Evolutionary conservation across 1,284 basidiomycete species (phyloP), one percentile per base, ranked within the genome.

Genomic region (Mrakiaceae sp.): DNA sequence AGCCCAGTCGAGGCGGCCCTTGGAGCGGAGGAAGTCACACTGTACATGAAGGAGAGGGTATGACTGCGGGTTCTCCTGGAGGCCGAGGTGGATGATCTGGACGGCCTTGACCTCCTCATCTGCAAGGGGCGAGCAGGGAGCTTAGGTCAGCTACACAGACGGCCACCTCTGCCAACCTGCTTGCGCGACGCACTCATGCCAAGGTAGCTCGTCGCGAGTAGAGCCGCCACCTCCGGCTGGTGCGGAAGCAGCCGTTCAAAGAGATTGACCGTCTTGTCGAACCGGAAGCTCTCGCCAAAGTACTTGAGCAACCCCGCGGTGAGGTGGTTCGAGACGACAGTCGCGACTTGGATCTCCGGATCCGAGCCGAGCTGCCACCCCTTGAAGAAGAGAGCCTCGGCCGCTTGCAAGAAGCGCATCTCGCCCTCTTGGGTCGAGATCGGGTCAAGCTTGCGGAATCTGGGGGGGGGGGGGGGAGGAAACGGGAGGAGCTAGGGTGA

Each of bases 281-380:
- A 92, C 61, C 95, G 81, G 63, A 87, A 91, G 66, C 89, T 86
- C 71, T 95, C 90, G 10, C 93, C 90, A 74, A 98, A 98, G 77
- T 98, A 98, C 75, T 98, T 98, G 80, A 98, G 84, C 70, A 98
- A 84, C 0, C 89, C 95, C 3, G 91, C 87, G 0, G 93, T 95
- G 11, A 98, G 82, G 74, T 98, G 95, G 74, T 98, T 98, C 49
- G 90, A 93, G 5, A 97, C 91, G n/a, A 94, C 83, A 0, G 94
- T 97, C 0, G 95, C 95, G 27, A 98, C 95, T 74, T 98, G 96
- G 48, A 98, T 94, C 76, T 98, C 96, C 0, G 95, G 95, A 70
- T 98, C 95, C 0, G 93, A 97, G 3, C 95, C 95, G 1, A 98
- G 87, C 75, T 97, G 94, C 96, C 95, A 98, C 44, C 95, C 94